Base-by-base conservation (phyloP, 2,329 filamentous ascomycete species). In the Pseudocercospora fuligena region DNA sequence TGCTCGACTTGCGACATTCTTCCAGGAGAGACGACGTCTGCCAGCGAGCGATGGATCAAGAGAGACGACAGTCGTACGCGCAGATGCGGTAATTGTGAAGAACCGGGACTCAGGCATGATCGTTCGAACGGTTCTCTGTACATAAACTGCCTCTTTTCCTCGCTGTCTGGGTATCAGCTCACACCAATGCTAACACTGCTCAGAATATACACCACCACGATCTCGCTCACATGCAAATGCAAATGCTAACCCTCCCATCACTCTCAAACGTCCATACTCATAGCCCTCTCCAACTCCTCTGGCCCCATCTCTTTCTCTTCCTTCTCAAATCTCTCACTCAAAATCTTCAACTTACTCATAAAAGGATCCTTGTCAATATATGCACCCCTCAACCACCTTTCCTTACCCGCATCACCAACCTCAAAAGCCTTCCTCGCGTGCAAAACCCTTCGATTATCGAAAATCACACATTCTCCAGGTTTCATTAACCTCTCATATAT, bases 381-480 rank as follows among this genome's bases (percentile, higher is more conserved):
- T 0, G 92, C 87, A 4, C 95, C 95, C 72, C 92, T 91, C 63
- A 98, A 80, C 92, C 92, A 97, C 61, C 94, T 84, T 68, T 89
- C 86, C 6, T 85, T 84, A 0, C 80, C 80, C 0, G 83, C 80
- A 76, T 94, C 88, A 0, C 79, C 80, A 0, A 85, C 80, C 73
- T 94, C 88, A 78, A 98, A 98, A 31, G 88, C 87, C 16, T 84
- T 86, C 3, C 95, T 84, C 0, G 93, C 94, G 81, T 98, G 95
- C 75, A 97, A 79, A n/a, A 97, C 84, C 19, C 94, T 85, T 66
- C 88, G 81, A 76, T 98, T 98, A 77, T 97, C 90, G 76, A 99
- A 98, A n/a, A 99, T 85, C 12, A 94, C 93, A 76, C 93, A 97
- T 75, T 97, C 92, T 2, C 94, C 95, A 3, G 91, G 88, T 62